A percentile compares a stretch with the other conserved stretches of the same genome.
These are phyloP conservation scores for Ramaria sp. DNA, from an alignment of 768 basidiomycete genomes.

Conservation along the genomic window DNA sequence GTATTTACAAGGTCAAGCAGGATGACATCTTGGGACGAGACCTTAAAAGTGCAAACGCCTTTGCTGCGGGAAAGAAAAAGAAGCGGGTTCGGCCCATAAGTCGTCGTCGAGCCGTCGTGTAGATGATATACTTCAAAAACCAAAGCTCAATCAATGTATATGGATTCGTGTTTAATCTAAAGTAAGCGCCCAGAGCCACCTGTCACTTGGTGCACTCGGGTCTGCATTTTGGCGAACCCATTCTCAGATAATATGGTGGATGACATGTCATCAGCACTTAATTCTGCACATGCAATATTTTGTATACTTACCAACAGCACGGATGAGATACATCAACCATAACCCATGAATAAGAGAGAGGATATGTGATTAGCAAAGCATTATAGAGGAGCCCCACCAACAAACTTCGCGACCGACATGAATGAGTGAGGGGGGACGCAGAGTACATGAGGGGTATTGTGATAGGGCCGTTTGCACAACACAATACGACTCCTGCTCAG, in stretches of 20 bases:
- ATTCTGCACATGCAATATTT: background rate
- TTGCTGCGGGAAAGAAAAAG: constrained; percentile 79
- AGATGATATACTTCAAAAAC: background rate
- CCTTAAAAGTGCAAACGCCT: constrained; percentile 77
- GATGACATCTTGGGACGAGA: constrained; percentile 89
- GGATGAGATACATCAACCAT: no score
- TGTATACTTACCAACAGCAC: background rate
- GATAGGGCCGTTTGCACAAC: background rate
- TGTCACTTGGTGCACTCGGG: background rate
- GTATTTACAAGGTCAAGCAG: constrained; percentile 92
- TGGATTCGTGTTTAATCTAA: no score
- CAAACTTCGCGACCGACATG: background rate
- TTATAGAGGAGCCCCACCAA: background rate
- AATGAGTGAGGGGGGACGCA: background rate
- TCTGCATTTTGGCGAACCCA: background rate
- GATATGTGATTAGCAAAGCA: no score
- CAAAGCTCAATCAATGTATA: background rate
- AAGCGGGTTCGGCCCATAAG: constrained; percentile 64
- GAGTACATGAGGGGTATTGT: background rate
- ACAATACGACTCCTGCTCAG: background rate
- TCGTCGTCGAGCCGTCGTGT: constrained; percentile 38
- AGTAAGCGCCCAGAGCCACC: background rate
- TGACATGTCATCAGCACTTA: background rate
- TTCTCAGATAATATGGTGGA: background rate
- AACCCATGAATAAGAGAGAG: no score